Evolutionary conservation across 2,329 filamentous ascomycete species (phyloP).

Genomic region (Iodosphaeria phyllophila): DNA sequence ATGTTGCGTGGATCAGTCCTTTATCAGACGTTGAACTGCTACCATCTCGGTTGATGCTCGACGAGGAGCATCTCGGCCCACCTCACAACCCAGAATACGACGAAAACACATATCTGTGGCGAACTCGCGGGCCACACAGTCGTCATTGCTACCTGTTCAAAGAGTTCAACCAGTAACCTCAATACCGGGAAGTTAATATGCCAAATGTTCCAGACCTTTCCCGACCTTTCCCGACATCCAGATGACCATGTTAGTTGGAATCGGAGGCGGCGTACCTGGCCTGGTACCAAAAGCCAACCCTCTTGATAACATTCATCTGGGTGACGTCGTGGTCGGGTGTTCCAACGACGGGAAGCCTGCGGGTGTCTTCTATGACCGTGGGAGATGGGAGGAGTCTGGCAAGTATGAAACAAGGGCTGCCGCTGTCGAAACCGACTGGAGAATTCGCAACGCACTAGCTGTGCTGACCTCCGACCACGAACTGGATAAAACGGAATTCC

Average conservation of each 20-base stretch:
- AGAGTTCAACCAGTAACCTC: constrained; percentile 4
- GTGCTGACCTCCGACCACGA: constrained; percentile 1
- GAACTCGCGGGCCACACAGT: constrained; percentile 3
- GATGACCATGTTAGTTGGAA: constrained; percentile 5
- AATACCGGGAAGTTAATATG: constrained; percentile 3
- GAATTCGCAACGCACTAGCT: not conserved
- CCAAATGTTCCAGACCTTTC: constrained; percentile 5
- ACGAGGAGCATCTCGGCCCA: constrained; percentile 4
- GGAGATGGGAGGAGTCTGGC: not conserved
- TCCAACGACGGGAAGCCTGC: not conserved
- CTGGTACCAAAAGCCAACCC: not conserved
- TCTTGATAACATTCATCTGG: constrained; percentile 1
- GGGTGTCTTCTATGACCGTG: constrained; percentile 1
- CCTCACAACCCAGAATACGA: constrained; percentile 4
- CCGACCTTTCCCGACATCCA: constrained; percentile 5
- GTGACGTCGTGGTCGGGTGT: constrained; percentile 1
- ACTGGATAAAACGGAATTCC: constrained; percentile 1
- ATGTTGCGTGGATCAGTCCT: constrained; percentile 5
- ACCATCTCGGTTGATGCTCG: constrained; percentile 5
- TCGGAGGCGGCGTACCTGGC: constrained; percentile 4
- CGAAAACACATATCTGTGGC: constrained; percentile 5
- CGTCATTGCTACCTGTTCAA: constrained; percentile 4
- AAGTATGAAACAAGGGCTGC: not conserved
- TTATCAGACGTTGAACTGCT: constrained; percentile 4
- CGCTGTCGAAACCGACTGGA: not conserved